Evolutionary conservation across 352 stramenopile genomes (phyloP).

Genomic region (Globisporangium paddicum): DNA sequence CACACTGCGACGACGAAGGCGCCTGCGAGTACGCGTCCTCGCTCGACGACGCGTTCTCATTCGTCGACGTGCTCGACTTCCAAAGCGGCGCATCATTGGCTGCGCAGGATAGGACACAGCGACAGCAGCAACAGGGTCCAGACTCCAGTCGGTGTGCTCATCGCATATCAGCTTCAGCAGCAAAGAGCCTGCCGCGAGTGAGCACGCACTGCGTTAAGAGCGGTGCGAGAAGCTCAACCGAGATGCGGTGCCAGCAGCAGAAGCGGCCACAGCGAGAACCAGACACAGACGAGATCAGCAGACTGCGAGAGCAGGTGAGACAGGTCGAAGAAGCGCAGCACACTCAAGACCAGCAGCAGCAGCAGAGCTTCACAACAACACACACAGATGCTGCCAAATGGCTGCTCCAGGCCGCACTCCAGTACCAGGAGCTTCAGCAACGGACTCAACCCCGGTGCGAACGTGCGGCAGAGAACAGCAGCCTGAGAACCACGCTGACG

Average conservation of each 20-base stretch:
- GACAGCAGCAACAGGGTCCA: neutral
- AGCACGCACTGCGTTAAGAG: neutral
- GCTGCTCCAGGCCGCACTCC: conserved; percentile 34
- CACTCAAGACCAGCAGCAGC: neutral
- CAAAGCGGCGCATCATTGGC: neutral
- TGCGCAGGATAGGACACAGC: neutral
- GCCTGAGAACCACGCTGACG: conserved; percentile 29
- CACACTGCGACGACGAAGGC: neutral
- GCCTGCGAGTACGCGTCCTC: conserved; percentile 3
- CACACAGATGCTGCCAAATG: conserved; percentile 23
- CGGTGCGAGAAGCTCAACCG: neutral
- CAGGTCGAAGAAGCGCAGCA: neutral
- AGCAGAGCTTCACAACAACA: neutral
- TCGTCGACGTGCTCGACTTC: conserved; percentile 5
- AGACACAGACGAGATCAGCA: neutral
- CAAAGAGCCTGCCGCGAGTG: neutral
- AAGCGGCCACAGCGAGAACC: neutral
- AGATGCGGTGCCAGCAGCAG: neutral
- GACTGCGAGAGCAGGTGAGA: neutral
- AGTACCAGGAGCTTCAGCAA: conserved; percentile 39
- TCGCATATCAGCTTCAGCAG: neutral
- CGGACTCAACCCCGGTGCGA: too few species aligned
- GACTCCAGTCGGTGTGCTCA: neutral
- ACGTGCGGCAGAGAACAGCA: conserved; percentile 36
- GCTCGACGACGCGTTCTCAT: conserved; percentile 13